Evolutionary conservation across 2,329 filamentous ascomycete species (phyloP), one percentile per base, ranked within the genome.

Genomic region (Microsporum ferrugineum): DNA sequence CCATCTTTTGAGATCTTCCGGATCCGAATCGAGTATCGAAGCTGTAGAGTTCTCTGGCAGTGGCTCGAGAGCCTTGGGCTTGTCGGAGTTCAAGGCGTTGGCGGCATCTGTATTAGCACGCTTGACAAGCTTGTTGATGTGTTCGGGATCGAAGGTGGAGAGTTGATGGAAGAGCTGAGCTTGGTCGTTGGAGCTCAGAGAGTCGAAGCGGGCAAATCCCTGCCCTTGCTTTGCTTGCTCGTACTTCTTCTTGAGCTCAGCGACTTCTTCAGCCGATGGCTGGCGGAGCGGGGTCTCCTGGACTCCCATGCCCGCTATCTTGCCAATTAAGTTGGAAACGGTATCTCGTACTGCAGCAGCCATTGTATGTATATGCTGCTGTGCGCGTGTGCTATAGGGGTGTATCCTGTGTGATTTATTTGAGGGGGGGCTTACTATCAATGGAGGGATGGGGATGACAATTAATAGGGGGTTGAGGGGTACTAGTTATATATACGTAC

Each of bases 61-160:
- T 59, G 92, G 92, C 76, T 96, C 89, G 71, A 97, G 85, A 12
- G 49, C 23, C 10, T 53, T 53, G 49, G 49, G 49, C 8, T 31
- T n/a, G 12, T n/a, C 14, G 49, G 27, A 6, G 17, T n/a, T 53
- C 49, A 53, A n/a, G 7, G 49, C 49, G 27, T 3, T 27, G 29
- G 49, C 49, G 64, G 78, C 80, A 60, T 80, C 75, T 62, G 76
- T 68, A 89, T 77, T 91, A 84, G 65, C 97, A 81, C 63, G 91
- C 90, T 92, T 79, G 70, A 89, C 87, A 74, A 97, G 87, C 68
- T 87, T 83, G 79, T 94, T 96, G 82, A 97, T 92, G 77, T 88
- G 83, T 62, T 82, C 80, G 61, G 92, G 91, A 73, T 96, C 85
- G 78, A 97, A 90, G 70, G 80, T 80, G 65, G 83, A 82, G 63